Percentiles rank a stretch among this genome's conserved stretches.
These are phyloP conservation scores for Lactarius deliciosus DNA, from an alignment of 768 basidiomycete genomes.

Conservation along the genomic window DNA sequence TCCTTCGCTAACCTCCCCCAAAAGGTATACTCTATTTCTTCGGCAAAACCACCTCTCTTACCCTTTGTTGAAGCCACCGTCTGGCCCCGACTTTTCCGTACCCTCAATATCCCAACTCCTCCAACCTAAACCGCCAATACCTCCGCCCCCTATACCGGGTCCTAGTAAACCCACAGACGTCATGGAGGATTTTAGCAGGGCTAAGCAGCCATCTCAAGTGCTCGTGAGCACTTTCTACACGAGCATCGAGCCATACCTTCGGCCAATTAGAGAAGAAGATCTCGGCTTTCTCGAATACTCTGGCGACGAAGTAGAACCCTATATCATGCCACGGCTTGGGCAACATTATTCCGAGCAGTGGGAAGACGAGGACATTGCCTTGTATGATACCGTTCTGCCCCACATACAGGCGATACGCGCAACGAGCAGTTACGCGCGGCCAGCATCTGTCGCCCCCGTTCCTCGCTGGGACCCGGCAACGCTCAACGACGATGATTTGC, in stretches of 20 bases:
- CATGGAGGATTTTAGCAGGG: constrained; percentile 83
- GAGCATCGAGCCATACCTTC: constrained; percentile 86
- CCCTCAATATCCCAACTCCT: constrained; percentile 53
- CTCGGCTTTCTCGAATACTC: constrained; percentile 89
- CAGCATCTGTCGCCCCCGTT: constrained; percentile 48
- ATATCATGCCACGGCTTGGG: constrained; percentile 80
- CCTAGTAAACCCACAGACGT: constrained; percentile 84
- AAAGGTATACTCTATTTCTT: constrained; percentile 44
- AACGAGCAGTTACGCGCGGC: constrained; percentile 34
- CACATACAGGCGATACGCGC: constrained; percentile 43
- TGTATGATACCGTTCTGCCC: constrained; percentile 45
- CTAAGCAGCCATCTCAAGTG: constrained; percentile 72
- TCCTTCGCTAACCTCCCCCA: constrained; percentile 43
- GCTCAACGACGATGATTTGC: constrained; percentile 66
- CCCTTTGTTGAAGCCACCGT: constrained; percentile 32
- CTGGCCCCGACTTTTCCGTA: constrained; percentile 61
- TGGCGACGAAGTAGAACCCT: constrained; percentile 89
- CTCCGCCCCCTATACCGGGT: constrained; percentile 66
- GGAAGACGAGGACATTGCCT: constrained; percentile 83
- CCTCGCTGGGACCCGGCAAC: constrained; percentile 86
- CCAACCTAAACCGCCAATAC: constrained; percentile 60
- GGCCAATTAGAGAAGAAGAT: constrained; percentile 91
- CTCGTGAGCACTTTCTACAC: constrained; percentile 79
- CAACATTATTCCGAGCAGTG: constrained; percentile 88
- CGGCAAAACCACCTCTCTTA: neutral